Conservation (phyloP, 2,329 filamentous ascomycete genomes). For the Ophiostoma himal-ulmi region DNA sequence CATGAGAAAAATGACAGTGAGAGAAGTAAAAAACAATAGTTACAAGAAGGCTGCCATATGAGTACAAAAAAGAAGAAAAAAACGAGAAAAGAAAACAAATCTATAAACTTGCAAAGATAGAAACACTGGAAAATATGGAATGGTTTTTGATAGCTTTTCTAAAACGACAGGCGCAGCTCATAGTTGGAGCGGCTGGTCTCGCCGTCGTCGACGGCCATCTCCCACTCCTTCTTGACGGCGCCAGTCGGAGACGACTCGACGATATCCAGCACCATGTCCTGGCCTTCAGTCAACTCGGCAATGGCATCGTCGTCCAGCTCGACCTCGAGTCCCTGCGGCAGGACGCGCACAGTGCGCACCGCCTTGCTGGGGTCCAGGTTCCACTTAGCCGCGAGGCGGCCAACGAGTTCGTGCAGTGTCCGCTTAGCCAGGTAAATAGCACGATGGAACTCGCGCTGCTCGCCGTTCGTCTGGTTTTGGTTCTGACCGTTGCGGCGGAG, state of each 20-base stretch:
- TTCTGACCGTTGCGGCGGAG: constrained; percentile 45
- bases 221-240: constrained; percentile 52
- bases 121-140: background rate
- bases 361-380: constrained; percentile 68
- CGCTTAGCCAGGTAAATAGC: constrained; percentile 81
- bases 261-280: constrained; percentile 79
- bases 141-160: constrained; percentile 24
- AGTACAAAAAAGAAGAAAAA: background rate
- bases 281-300: constrained; percentile 75
- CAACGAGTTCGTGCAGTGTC: constrained; percentile 66
- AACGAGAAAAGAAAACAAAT: background rate
- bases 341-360: constrained; percentile 64
- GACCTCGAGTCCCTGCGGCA: constrained; percentile 70
- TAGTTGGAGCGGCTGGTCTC: constrained; percentile 34
- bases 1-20: background rate
- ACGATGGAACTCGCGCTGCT: constrained; percentile 58
- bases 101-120: background rate
- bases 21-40: background rate
- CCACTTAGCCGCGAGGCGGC: constrained; percentile 71
- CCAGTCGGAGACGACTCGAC: constrained; percentile 37
- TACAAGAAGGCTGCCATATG: background rate
- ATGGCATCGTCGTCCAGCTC: constrained; percentile 89
- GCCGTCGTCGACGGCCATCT: constrained; percentile 50
- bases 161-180: constrained; percentile 46
- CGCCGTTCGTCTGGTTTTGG: constrained; percentile 32